Conservation (phyloP, 495 filamentous ascomycete species). For the Talaromyces trachyspermus region DNA sequence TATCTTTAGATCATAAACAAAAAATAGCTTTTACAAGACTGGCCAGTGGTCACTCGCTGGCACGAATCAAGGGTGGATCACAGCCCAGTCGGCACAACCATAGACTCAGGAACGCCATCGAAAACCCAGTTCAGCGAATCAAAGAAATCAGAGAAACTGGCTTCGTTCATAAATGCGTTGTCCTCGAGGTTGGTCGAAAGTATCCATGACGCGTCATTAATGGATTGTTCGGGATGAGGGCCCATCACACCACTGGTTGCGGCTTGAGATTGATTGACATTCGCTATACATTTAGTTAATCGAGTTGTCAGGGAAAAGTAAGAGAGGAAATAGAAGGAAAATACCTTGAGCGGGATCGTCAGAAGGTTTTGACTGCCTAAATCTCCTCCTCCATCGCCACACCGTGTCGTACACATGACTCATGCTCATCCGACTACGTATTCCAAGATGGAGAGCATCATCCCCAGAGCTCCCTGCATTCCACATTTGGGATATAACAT, state of each 20-base stretch:
- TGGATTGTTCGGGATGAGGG: constrained; percentile 23
- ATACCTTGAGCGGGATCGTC: constrained; percentile 39
- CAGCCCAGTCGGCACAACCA: constrained; percentile 33
- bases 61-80: too few species aligned
- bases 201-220: constrained; percentile 29
- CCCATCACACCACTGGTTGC: constrained; percentile 25
- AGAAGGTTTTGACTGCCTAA: constrained; percentile 32
- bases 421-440: constrained; percentile 45
- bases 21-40: too few species aligned
- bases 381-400: constrained; percentile 42
- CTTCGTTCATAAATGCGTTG: constrained; percentile 36
- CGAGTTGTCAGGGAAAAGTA: background rate
- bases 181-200: constrained; percentile 36
- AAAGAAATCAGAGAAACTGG: constrained; percentile 41
- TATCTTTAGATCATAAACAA: too few species aligned
- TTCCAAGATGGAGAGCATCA: constrained; percentile 35
- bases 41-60: too few species aligned
- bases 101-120: constrained; percentile 38
- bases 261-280: constrained; percentile 23
- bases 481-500: constrained; percentile 45
- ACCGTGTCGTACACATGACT: constrained; percentile 45
- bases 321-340: background rate
- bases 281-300: constrained; percentile 10
- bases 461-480: constrained; percentile 33
- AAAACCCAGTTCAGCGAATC: constrained; percentile 45